Conservation (phyloP, 106 monocot genomes). For the Phalaenopsis aphrodite region DNA sequence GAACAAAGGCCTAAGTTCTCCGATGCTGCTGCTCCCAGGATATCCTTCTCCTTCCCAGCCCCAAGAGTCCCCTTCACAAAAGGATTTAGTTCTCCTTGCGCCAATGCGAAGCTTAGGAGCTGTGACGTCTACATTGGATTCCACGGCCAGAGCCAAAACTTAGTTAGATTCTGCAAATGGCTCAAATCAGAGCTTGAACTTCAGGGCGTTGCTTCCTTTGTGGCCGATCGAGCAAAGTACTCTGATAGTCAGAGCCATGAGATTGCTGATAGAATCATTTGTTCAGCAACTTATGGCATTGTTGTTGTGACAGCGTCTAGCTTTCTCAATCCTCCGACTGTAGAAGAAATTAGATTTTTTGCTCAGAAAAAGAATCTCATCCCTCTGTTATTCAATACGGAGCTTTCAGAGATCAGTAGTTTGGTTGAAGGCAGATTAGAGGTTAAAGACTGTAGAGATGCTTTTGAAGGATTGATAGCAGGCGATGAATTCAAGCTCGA, state of each 20-base stretch:
- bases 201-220: constrained; percentile 80
- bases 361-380: constrained; percentile 90
- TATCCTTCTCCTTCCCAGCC: constrained; percentile 85
- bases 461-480: constrained; percentile 47
- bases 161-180: constrained; percentile 84
- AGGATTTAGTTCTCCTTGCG: constrained; percentile 44
- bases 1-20: constrained; percentile 56
- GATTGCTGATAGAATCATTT: constrained; percentile 87
- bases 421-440: constrained; percentile 46
- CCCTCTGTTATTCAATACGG: constrained; percentile 65
- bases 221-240: constrained; percentile 77
- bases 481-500: constrained; percentile 61
- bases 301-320: constrained; percentile 51
- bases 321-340: constrained; percentile 51
- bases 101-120: constrained; percentile 76
- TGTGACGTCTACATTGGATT: constrained; percentile 92
- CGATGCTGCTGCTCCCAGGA: constrained; percentile 31
- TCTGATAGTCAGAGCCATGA: constrained; percentile 83
- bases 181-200: constrained; percentile 76
- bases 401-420: constrained; percentile 42
- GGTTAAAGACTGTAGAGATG: constrained; percentile 64
- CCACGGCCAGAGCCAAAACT: constrained; percentile 66
- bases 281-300: constrained; percentile 66
- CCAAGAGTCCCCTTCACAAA: constrained; percentile 71
- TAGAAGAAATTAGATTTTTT: constrained; percentile 87